phyloP scores from a whole-genome alignment of 257 asterid species.

The Solanum pennellii region DNA sequence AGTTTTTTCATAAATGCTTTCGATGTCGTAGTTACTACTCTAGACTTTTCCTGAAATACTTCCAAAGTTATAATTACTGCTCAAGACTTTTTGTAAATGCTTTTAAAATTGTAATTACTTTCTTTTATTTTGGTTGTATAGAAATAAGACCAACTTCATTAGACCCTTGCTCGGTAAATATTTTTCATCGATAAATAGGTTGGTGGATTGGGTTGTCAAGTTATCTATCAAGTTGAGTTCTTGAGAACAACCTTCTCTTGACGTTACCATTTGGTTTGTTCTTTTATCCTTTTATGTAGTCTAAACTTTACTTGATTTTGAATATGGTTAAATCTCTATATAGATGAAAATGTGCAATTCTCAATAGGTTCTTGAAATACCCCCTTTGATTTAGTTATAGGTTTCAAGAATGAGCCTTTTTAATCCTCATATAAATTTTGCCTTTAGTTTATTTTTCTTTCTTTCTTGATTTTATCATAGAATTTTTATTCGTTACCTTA shows the following conservation, averaged over 20 bases:
- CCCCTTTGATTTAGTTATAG: neutral
- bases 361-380: neutral
- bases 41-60: neutral
- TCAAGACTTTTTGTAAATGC: neutral
- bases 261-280: neutral
- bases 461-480: neutral
- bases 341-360: neutral
- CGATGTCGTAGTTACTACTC: neutral
- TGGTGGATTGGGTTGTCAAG: neutral
- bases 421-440: neutral
- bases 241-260: neutral
- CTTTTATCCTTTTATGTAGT: neutral
- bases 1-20: neutral
- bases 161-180: neutral
- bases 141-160: constrained; percentile 21
- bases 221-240: neutral
- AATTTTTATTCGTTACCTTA: neutral
- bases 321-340: neutral
- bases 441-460: neutral
- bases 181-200: neutral
- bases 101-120: neutral
- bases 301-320: neutral
- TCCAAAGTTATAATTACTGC: neutral
- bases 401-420: neutral
- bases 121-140: constrained; percentile 4